Evolutionary conservation across 768 basidiomycete species (phyloP), one percentile per base, ranked within the genome.

Genomic region (Rhizopogon sp.): DNA sequence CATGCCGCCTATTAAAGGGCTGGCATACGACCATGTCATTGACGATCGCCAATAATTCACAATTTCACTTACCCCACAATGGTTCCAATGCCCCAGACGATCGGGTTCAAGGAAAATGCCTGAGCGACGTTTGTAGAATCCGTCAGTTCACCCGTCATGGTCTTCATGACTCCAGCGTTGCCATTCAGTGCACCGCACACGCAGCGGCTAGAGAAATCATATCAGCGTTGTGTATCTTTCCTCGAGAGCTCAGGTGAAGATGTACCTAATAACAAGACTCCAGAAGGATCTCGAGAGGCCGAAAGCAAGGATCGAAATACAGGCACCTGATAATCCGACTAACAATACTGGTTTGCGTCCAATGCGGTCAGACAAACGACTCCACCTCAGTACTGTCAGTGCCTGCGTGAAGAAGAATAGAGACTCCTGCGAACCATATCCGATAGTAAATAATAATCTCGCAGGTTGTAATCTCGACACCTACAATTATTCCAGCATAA

Each of bases 61-160:
- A 3, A 37, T 33, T 6, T 17, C 46, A 59, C 69, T n/a, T 62
- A 73, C 73, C 71, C 72, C 46, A 72, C 56, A 14, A 74, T 72
- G 14, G 66, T 47, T n/a, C 70, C 70, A 6, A 62, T 22, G 53
- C 46, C 59, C 54, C 70, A 73, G 2, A 67, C 29, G 1, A 64
- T 25, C 8, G 67, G 72, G 5, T 72, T 16, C 13, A 66, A 41
- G 11, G 72, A 55, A 53, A 73, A 71, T 3, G 60, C 75, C 11
- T 67, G 66, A 3, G 76, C 70, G 62, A 66, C 66, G 46, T 64
- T 70, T 47, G 58, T 65, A 16, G 54, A 50, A 39, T 72, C 29
- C 78, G 81, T 83, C 35, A 87, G 67, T 56, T 87, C 85, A 0
- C 78, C 85, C 68, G 88, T 77, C 55, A 82, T 79, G 55, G 81